A percentile compares a stretch with the other conserved stretches of the same genome.
phyloP scores from a whole-genome alignment of 768 basidiomycete species.

The Suillus hirtellus region DNA sequence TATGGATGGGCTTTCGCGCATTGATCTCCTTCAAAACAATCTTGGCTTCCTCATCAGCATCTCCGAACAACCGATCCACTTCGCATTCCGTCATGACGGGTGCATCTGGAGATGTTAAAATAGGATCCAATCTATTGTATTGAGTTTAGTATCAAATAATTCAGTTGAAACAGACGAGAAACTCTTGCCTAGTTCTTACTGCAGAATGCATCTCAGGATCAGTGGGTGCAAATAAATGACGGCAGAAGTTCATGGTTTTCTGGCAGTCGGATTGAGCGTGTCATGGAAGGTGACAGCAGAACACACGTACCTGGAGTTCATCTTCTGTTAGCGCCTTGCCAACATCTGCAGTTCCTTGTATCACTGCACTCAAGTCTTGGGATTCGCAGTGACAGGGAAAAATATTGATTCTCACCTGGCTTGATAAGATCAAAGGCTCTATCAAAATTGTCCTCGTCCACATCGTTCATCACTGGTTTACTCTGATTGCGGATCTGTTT shows the following conservation, averaged over 20 bases:
- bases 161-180: background rate
- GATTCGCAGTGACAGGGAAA: background rate
- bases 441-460: background rate
- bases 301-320: background rate
- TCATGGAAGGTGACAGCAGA: background rate
- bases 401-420: background rate
- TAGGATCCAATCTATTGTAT: background rate
- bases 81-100: background rate
- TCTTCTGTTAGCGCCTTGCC: background rate
- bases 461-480: slow-evolving; percentile 38
- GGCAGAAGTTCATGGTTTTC: background rate
- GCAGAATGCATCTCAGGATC: background rate
- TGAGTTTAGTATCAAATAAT: background rate
- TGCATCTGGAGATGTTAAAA: background rate
- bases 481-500: slow-evolving; percentile 67
- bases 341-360: background rate
- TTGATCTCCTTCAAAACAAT: slow-evolving; percentile 1
- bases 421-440: background rate
- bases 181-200: background rate
- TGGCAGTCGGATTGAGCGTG: background rate
- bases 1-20: background rate
- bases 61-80: background rate
- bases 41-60: background rate
- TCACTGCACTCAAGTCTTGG: background rate
- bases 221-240: background rate